Percentiles rank a stretch among this genome's conserved stretches.
Conservation (phyloP, 257 asterid species). For the Rhazya stricta region DNA sequence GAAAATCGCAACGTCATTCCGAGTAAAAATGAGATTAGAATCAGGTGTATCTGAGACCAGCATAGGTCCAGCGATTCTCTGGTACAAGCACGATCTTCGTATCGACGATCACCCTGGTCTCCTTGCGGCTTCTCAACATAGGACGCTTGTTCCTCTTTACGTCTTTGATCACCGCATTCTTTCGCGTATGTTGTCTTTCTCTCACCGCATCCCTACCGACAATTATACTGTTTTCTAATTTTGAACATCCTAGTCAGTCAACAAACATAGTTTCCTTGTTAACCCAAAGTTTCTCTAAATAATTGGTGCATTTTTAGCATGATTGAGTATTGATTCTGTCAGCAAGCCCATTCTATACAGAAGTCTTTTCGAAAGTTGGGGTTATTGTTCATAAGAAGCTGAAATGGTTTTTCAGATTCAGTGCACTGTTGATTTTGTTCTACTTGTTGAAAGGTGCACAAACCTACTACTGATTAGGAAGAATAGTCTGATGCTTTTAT, state of each 20-base stretch:
- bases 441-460: not conserved
- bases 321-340: not conserved
- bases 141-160: constrained; percentile 61
- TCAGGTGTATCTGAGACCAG: constrained; percentile 28
- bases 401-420: not conserved
- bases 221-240: not conserved
- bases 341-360: not conserved
- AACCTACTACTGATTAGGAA: not conserved
- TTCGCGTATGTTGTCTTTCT: constrained; percentile 38
- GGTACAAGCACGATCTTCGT: constrained; percentile 95
- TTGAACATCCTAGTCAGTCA: not conserved
- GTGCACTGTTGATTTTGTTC: not conserved
- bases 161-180: constrained; percentile 84
- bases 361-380: not conserved
- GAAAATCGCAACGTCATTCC: constrained; percentile 14
- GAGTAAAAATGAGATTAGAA: constrained; percentile 19
- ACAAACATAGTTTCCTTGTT: not conserved
- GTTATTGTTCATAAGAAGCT: not conserved
- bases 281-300: not conserved
- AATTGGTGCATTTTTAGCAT: not conserved
- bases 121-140: constrained; percentile 56
- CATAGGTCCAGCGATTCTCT: constrained; percentile 54
- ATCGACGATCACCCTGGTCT: constrained; percentile 81
- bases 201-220: not conserved
- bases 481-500: not conserved